These are phyloP conservation scores for Aethionema arabicum DNA, from an alignment of 345 rosid species.

Conservation along the genomic window DNA sequence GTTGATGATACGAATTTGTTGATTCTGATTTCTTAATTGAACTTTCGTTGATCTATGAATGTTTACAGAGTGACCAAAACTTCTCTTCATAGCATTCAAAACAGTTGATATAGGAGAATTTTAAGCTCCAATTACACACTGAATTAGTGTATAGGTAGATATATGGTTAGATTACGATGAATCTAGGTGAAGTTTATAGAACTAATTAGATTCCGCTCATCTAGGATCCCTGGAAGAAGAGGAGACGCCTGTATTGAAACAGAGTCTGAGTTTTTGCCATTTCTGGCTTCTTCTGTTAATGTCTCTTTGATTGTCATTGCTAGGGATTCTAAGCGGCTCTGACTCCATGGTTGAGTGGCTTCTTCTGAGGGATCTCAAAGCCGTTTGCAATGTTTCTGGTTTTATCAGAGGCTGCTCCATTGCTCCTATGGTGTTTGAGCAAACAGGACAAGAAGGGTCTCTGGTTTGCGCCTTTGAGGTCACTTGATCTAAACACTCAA, in stretches of 20 bases:
- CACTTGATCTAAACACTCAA: constrained; percentile 85
- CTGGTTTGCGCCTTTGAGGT: constrained; percentile 61
- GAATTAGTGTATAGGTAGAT: not conserved
- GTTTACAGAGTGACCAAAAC: not conserved
- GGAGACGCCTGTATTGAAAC: constrained; percentile 54
- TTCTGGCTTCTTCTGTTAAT: constrained; percentile 42
- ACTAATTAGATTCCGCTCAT: constrained; percentile 29
- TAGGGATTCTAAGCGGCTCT: constrained; percentile 40
- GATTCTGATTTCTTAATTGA: not conserved
- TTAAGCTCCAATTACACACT: too few relatives aligned
- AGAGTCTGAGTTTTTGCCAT: constrained; percentile 42
- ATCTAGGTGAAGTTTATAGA: not conserved
- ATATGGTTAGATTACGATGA: constrained; percentile 13
- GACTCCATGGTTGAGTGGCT: constrained; percentile 48
- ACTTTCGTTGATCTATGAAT: not conserved
- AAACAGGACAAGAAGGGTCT: constrained; percentile 76
- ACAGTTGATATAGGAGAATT: not conserved
- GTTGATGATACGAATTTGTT: not conserved
- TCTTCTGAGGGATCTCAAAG: constrained; percentile 59
- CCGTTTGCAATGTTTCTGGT: constrained; percentile 67
- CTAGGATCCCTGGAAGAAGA: constrained; percentile 39
- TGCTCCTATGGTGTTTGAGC: constrained; percentile 50
- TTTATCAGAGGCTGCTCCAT: constrained; percentile 46
- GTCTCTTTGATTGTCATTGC: constrained; percentile 37
- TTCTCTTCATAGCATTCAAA: not conserved